Evolutionary conservation across 2,329 filamentous ascomycete species (phyloP), one percentile per base, ranked within the genome.

Genomic region (Aspergillus latus): DNA sequence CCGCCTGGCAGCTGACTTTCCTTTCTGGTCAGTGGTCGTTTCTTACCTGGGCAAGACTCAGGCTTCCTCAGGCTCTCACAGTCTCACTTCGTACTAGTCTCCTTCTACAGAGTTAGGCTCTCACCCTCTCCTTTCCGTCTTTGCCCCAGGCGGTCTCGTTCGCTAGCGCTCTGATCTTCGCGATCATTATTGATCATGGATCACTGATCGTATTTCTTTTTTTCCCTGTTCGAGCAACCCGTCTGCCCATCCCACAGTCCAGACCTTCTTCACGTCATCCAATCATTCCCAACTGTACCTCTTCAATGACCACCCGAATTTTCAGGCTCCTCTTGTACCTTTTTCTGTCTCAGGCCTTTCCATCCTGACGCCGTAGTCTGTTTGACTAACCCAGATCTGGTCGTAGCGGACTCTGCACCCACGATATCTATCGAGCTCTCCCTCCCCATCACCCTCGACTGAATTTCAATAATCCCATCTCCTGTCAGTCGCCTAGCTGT

Each of bases 151-250:
- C 49, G 28, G 13, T 11, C 39, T 47, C 43, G 42, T 7, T 28
- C 52, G 47, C 59, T 57, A 61, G 59, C 50, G 56, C 42, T 54
- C 56, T 56, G 59, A 61, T 61, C 59, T 52, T 49, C 59, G 21
- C 40, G 39, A 52, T 46, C 21, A 43, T 42, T 46, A 21, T 21
- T 21, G 32, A 8, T 32, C 28, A 43, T 4, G 13, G 32, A 8
- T 32, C 28, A 43, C 4, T 13, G 48, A 15, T 42, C 42, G 47
- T 54, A 51, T 57, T 54, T 54, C 55, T 26, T 28, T 45, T 50
- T 57, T 49, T 49, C 15, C 49, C 54, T 49, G 42, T 54, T 49
- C 46, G 10, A 57, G 46, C 50, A 52, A 58, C 37, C 34, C 34
- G 46, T 37, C 47, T 59, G 59, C 39, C 58, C 59, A 57, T 54